Evolutionary conservation across 441 rosid genomes (phyloP).

Genomic region (Croton setiger): DNA sequence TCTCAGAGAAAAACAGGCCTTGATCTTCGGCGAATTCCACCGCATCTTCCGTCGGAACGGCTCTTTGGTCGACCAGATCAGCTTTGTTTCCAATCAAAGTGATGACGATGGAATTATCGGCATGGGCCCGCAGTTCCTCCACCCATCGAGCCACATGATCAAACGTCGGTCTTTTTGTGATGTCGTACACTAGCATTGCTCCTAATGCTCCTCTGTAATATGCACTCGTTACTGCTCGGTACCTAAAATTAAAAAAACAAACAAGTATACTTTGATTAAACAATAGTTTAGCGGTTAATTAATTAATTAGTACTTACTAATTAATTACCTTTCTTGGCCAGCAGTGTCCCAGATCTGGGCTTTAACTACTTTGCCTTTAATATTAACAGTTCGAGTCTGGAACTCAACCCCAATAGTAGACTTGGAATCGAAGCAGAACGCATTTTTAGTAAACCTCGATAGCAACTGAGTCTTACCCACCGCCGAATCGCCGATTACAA

Average conservation of each 20-base stretch:
- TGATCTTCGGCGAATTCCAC: constrained; percentile 77
- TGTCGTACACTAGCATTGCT: constrained; percentile 56
- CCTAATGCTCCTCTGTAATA: constrained; percentile 87
- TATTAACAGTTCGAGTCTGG: constrained; percentile 48
- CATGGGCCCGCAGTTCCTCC: constrained; percentile 73
- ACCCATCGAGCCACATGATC: constrained; percentile 60
- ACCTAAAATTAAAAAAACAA: too few species aligned
- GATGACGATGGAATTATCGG: constrained; percentile 62
- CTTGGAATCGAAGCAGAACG: constrained; percentile 50
- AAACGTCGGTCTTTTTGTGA: constrained; percentile 45
- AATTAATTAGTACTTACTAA: too few species aligned
- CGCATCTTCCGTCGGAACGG: constrained; percentile 75
- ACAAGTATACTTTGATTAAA: too few species aligned
- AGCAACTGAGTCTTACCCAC: constrained; percentile 57
- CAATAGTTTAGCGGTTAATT: too few species aligned
- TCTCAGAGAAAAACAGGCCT: constrained; percentile 85
- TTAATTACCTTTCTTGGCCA: constrained; percentile 53
- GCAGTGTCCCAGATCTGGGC: constrained; percentile 75
- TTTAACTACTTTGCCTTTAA: constrained; percentile 48
- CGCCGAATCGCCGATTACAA: constrained; percentile 56
- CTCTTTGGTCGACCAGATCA: constrained; percentile 72
- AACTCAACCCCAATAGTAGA: constrained; percentile 68
- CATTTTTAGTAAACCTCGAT: constrained; percentile 49
- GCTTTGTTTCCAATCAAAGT: constrained; percentile 93
- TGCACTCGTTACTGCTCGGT: constrained; percentile 79